Base-by-base conservation (phyloP, 2,329 filamentous ascomycete species). In the Dactylonectria estremocensis region DNA sequence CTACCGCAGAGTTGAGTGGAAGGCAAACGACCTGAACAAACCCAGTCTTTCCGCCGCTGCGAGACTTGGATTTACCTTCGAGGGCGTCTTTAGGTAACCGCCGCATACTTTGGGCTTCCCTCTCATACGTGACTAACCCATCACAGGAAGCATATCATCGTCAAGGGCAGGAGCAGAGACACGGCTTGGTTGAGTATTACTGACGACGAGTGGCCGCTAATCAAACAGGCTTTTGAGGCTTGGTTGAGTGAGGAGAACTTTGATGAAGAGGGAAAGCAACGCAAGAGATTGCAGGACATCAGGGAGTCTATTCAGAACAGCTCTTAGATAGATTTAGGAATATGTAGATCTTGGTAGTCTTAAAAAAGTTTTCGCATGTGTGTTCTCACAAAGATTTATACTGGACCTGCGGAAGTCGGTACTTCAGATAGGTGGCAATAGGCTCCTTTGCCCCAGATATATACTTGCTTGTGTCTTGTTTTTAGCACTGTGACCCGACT, bases 1-100 rank as follows among this genome's bases (percentile, higher is more conserved):
- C 0, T 90, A 88, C 74, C 77, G 85, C 3, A 81, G 90, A 8
- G 84, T 90, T 4, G 89, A 91, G 76, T 92, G 90, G 90, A 92
- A 92, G 72, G 89, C 88, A 60, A 85, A 92, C 74, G 71, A 82
- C 16, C 78, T 89, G 11, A 92, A 92, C 73, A 80, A 72, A 40
- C 80, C 85, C 0, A 90, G 88, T 50, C 79, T 83, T 14, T 79
- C 83, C 4, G 89, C 90, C 0, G 90, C 90, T 0, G 64, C 79
- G 70, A 80, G 90, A 2, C 76, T 91, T 9, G 90, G 90, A 0
- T 92, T 91, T 70, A 77, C 76, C 0, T 88, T 80, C 71, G 90
- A 92, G 76, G 90, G 90, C 0, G 72, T 85, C 0, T 91, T 91
- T 68, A 82, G 89, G 80, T 81, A 67, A 50, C 64, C 64, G 2